Percentiles rank a stretch among this genome's conserved stretches.
These are phyloP conservation scores for Pseudonitzschia pungens DNA, from an alignment of 108 stramenopile species.

Conservation along the genomic window DNA sequence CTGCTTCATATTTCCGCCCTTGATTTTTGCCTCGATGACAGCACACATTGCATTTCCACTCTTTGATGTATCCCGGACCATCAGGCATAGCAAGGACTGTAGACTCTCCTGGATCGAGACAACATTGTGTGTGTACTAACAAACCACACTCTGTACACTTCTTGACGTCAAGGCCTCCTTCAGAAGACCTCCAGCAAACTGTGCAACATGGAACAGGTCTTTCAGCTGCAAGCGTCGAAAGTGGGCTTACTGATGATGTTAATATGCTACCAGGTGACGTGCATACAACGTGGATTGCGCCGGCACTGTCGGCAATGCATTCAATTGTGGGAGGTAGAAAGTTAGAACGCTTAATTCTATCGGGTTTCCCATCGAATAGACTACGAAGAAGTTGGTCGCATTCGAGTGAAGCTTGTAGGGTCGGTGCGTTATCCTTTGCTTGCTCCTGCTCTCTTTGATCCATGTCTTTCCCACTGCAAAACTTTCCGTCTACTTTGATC, in stretches of 20 bases:
- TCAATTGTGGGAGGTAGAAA: conserved; percentile 26
- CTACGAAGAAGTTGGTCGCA: not conserved
- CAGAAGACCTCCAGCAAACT: conserved; percentile 59
- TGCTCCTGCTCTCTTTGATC: not conserved
- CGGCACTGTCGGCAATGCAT: conserved; percentile 54
- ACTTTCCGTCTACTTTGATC: conserved; percentile 53
- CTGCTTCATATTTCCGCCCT: not conserved
- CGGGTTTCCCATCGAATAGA: not conserved
- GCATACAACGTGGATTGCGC: conserved; percentile 52
- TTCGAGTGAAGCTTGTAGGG: conserved; percentile 3
- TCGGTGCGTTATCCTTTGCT: not conserved
- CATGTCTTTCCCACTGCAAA: conserved; percentile 8
- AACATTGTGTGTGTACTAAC: conserved; percentile 51
- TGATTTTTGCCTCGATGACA: conserved; percentile 5
- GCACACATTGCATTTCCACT: conserved; percentile 26
- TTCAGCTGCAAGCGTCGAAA: conserved; percentile 26
- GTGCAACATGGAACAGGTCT: conserved; percentile 35
- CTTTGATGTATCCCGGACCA: not conserved
- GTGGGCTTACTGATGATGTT: conserved; percentile 26
- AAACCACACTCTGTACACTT: conserved; percentile 58
- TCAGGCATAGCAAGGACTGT: not conserved
- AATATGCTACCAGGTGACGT: conserved; percentile 52
- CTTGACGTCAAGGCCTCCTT: conserved; percentile 35
- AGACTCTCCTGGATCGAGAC: conserved; percentile 25
- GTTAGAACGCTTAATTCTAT: not conserved